Base-by-base conservation (phyloP, 208 protist species). In the Lotmaria passim region DNA sequence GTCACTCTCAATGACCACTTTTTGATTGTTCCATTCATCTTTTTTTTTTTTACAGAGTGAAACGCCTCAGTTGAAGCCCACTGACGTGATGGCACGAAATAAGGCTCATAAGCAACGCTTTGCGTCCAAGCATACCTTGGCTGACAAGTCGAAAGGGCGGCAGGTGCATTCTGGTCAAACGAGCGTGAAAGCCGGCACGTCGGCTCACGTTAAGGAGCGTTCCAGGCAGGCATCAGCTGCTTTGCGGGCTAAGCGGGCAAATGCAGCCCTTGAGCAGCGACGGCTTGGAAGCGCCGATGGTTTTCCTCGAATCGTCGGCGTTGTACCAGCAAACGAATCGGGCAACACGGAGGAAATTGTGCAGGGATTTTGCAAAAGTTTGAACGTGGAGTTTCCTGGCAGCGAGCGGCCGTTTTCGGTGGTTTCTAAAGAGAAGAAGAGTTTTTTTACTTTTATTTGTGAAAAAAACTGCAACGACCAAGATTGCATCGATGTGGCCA, bases 381-480 rank as follows among this genome's bases (percentile, higher is more conserved):
- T 96, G 34, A 67, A 75, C 14, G 62, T 33, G 5, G 75, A 90
- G 15, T 81, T 73, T 39, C 57, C 69, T 31, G 66, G 77, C 24
- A 48, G 26, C 26, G 65, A 69, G n/a, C 60, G 68, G n/a, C 85
- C 91, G 0, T 90, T 90, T 47, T 89, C 86, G 3, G 53, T 91
- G 24, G 55, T 51, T 0, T 93, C 80, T 2, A 92, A 89, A 51
- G 79, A 87, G 62, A 86, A 75, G 39, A 93, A 91, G 53, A 26
- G 43, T 12, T 61, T 79, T 4, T 93, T 96, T 47, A 96, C 91
- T 2, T 90, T 96, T 63, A 78, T 94, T 21, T 86, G 67, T 51
- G 88, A 96, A 61, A 91, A 86, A 12, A 78, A 91, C 61, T 93
- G 81, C 66, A 91, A 90, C 57, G 85, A 91, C 63, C 88, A 94